These are phyloP conservation scores for Cryptococcus maquisensis DNA, from an alignment of 1,284 basidiomycete genomes.

Conservation along the genomic window DNA sequence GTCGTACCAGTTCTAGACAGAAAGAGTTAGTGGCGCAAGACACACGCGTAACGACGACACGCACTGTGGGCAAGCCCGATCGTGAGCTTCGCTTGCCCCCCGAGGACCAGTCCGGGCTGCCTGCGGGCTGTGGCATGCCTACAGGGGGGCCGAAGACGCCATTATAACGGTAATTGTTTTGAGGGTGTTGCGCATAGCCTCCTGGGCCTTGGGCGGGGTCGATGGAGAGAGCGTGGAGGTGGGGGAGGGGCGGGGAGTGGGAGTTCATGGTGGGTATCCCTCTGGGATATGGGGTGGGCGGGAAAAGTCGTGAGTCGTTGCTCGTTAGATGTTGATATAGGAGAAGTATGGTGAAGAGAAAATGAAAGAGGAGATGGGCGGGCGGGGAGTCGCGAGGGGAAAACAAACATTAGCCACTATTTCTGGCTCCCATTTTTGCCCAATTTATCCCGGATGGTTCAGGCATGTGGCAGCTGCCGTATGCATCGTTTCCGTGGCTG, in stretches of 20 bases:
- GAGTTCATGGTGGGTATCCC: conserved; percentile 12
- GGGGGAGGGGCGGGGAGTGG: conserved; percentile 39
- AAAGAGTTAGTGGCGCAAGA: background rate
- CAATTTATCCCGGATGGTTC: background rate
- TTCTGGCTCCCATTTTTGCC: background rate
- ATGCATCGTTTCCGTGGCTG: no score
- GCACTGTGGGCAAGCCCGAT: conserved; percentile 38
- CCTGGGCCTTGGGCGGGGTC: conserved; percentile 26
- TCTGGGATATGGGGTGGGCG: conserved; percentile 4
- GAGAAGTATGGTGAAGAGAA: background rate
- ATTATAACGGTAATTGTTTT: conserved; percentile 40
- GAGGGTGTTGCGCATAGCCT: background rate
- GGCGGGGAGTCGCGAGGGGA: no score
- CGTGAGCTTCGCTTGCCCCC: conserved; percentile 38
- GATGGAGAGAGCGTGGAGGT: conserved; percentile 37
- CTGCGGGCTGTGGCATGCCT: conserved; percentile 8
- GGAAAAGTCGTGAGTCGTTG: background rate
- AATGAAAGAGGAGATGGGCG: background rate
- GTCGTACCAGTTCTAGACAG: conserved; percentile 41
- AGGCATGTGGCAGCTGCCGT: no score
- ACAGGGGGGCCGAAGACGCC: conserved; percentile 43
- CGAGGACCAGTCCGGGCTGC: conserved; percentile 24
- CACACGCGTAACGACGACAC: conserved; percentile 8
- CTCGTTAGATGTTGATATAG: background rate
- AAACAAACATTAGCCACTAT: background rate